These are phyloP conservation scores for Ajuga chamaepitys DNA, from an alignment of 257 asterid species.

Conservation along the genomic window DNA sequence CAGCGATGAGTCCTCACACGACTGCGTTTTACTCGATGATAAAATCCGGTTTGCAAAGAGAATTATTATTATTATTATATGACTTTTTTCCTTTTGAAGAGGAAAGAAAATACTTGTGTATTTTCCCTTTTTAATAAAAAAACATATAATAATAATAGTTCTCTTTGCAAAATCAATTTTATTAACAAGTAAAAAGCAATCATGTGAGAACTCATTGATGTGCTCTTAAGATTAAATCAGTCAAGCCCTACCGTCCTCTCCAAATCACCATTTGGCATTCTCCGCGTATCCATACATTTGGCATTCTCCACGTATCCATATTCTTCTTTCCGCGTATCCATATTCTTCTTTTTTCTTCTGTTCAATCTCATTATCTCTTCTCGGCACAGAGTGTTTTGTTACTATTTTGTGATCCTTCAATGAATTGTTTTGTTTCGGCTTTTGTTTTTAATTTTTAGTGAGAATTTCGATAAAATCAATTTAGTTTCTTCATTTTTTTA, in stretches of 20 bases:
- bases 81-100: too few relatives aligned
- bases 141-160: too few relatives aligned
- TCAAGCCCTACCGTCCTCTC: background rate
- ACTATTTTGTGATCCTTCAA: background rate
- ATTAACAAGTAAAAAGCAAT: background rate
- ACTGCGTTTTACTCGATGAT: background rate
- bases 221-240: background rate
- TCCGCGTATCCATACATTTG: too few relatives aligned
- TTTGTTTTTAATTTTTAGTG: background rate
- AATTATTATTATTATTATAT: too few relatives aligned
- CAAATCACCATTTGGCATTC: too few relatives aligned
- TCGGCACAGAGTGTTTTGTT: background rate
- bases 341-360: background rate
- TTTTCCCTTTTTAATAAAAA: too few relatives aligned
- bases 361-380: background rate
- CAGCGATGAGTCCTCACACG: background rate
- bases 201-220: background rate
- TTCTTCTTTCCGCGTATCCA: background rate
- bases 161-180: too few relatives aligned
- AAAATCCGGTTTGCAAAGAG: too few relatives aligned
- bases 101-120: too few relatives aligned
- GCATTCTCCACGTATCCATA: too few relatives aligned
- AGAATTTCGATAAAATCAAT: background rate
- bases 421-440: background rate
- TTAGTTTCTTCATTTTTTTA: background rate